Conservation (phyloP, 306 rosid genomes). For the Aeschynomene evenia region DNA sequence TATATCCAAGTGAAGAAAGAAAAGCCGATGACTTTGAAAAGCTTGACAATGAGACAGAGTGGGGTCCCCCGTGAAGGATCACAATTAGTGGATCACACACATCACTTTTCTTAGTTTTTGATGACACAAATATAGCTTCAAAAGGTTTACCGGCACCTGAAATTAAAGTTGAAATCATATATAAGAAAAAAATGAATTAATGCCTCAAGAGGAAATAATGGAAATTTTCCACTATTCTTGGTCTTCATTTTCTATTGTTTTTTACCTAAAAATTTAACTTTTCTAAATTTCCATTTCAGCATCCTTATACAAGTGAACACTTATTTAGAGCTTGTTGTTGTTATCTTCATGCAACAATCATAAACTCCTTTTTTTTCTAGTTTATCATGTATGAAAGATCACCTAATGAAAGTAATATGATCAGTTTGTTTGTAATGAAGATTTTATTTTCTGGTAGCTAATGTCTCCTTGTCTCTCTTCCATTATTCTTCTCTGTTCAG, state of each 20-base stretch:
- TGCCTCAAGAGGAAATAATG: not conserved
- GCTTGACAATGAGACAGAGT: conserved; percentile 57
- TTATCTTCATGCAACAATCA: conserved; percentile 28
- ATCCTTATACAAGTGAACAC: not conserved
- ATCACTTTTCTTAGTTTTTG: conserved; percentile 54
- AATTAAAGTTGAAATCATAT: conserved; percentile 26
- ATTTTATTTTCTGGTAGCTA: not conserved
- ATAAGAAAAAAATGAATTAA: not conserved
- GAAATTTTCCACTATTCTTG: not conserved
- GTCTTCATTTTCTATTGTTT: conserved; percentile 2
- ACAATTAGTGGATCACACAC: conserved; percentile 66
- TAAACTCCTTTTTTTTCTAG: not conserved
- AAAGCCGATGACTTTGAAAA: conserved; percentile 77
- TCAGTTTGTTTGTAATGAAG: not conserved
- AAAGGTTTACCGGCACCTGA: conserved; percentile 80
- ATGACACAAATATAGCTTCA: conserved; percentile 83
- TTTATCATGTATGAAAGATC: not conserved
- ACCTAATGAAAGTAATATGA: not conserved
- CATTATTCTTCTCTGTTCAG: not conserved
- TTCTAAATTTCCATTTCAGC: conserved; percentile 14
- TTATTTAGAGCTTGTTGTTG: not conserved
- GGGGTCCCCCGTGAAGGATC: conserved; percentile 93
- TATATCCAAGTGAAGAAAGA: conserved; percentile 81
- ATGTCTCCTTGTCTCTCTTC: not conserved
- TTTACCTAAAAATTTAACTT: not conserved